Base-by-base conservation (phyloP, 371 early-diverging fungal species). In the Lichtheimia ramosa region DNA sequence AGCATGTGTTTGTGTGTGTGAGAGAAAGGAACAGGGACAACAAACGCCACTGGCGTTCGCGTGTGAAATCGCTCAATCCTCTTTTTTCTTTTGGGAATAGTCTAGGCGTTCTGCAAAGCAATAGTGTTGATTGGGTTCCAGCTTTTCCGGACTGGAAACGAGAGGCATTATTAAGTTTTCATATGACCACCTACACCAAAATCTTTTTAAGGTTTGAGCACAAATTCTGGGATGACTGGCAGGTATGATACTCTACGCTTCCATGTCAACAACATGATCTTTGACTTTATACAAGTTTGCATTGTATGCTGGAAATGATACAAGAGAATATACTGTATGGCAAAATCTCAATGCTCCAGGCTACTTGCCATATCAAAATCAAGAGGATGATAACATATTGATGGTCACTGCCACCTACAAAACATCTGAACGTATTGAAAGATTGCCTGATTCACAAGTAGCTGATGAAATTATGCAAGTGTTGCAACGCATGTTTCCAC, bases 121-220 rank as follows among this genome's bases (percentile, higher is more conserved):
- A 69, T 27, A 18, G 25, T 41, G 75, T 77, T 12, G 18, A 61
- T 14, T 80, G 73, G 24, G 46, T 62, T 1, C 81, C 81, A 15
- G 21, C 56, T 15, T 75, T 80, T 54, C 81, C 81, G 0, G 71
- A 72, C 21, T 80, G 81, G 81, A 80, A 80, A 63, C 48, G 70
- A 7, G 77, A 80, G 49, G 71, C 74, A 0, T 28, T 80, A 49
- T 61, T 68, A 0, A 73, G 68, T 25, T 80, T 80, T 16, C 77
- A 80, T 51, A 77, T 77, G 71, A 68, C 81, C 0, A 77, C 77
- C 0, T 80, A 80, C 50, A 80, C 75, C 46, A 80, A 80, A 51
- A 77, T 80, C 21, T 80, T 75, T 51, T 49, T 80, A 20, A 64
- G 54, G 23, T 80, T 80, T 53, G 48, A 72, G 6, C 43, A 54